Evolutionary conservation across 352 stramenopile species (phyloP).

Genomic region (Phytophthora constricta): DNA sequence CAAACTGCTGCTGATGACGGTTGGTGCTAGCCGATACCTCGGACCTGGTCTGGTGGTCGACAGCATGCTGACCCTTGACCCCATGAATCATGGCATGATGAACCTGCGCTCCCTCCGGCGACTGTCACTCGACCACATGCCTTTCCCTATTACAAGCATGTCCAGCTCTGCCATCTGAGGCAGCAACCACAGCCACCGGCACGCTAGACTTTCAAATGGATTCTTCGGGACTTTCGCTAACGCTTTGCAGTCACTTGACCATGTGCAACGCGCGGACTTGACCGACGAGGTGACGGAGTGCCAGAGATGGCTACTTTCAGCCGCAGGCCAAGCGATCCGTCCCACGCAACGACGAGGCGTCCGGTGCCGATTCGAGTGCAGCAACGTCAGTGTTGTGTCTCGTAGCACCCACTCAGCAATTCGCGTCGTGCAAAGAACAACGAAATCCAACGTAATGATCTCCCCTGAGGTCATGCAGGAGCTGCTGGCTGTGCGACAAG

Average conservation of each 20-base stretch:
- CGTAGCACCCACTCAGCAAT: slow-evolving; percentile 28
- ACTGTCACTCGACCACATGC: too few species aligned
- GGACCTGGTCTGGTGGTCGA: too few species aligned
- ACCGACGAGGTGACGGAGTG: not conserved
- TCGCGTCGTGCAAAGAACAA: slow-evolving; percentile 11
- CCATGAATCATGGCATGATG: too few species aligned
- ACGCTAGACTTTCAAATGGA: not conserved
- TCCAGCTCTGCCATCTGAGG: too few species aligned
- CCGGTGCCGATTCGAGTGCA: not conserved
- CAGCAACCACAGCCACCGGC: not conserved
- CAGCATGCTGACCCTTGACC: too few species aligned
- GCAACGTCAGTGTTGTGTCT: not conserved
- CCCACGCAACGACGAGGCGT: slow-evolving; percentile 16
- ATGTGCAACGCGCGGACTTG: slow-evolving; percentile 10
- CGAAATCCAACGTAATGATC: slow-evolving; percentile 27
- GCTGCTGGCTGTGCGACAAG: slow-evolving; percentile 38
- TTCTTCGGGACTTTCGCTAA: not conserved
- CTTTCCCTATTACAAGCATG: too few species aligned
- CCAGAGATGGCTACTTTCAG: slow-evolving; percentile 22
- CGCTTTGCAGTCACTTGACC: not conserved
- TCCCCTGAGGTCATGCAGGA: slow-evolving; percentile 48
- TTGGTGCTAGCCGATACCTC: too few species aligned
- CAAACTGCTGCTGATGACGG: too few species aligned
- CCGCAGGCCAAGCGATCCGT: slow-evolving; percentile 2
- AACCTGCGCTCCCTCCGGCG: too few species aligned